Evolutionary conservation across 2,329 filamentous ascomycete species (phyloP).

Genomic region (Stachybotrys chartarum): DNA sequence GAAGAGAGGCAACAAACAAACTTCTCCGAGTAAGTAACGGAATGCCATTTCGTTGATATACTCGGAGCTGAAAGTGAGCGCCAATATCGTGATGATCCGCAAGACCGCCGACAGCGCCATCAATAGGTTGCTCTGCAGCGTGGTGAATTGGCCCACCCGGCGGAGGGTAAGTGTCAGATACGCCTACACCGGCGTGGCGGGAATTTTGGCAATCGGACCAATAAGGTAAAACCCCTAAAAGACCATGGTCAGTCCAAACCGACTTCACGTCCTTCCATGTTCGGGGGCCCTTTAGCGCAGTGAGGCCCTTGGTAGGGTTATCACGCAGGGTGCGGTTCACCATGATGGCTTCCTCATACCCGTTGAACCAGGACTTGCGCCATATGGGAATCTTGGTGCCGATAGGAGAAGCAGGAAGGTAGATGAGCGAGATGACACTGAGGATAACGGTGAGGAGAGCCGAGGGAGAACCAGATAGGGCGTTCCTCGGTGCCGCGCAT

Average conservation of each 20-base stretch:
- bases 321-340: conserved; percentile 52
- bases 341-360: conserved; percentile 63
- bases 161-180: conserved; percentile 52
- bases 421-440: conserved; percentile 46
- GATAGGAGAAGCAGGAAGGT: conserved; percentile 57
- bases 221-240: conserved; percentile 45
- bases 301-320: conserved; percentile 46
- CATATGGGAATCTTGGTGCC: conserved; percentile 55
- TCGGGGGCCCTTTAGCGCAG: conserved; percentile 33
- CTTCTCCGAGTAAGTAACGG: conserved; percentile 42
- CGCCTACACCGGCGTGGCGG: conserved; percentile 35
- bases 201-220: conserved; percentile 41
- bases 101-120: conserved; percentile 51
- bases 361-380: conserved; percentile 58
- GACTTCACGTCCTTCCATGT: conserved; percentile 34
- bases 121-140: conserved; percentile 55
- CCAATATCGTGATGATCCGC: conserved; percentile 50
- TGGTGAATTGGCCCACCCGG: conserved; percentile 45
- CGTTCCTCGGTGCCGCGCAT: conserved; percentile 40
- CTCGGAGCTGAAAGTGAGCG: conserved; percentile 46
- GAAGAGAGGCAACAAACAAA: conserved; percentile 45
- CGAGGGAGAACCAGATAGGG: conserved; percentile 49
- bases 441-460: conserved; percentile 42
- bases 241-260: conserved; percentile 36
- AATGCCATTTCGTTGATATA: conserved; percentile 47